phyloP scores from a whole-genome alignment of 2,329 filamentous ascomycete species.

The Alternaria gaisen region DNA sequence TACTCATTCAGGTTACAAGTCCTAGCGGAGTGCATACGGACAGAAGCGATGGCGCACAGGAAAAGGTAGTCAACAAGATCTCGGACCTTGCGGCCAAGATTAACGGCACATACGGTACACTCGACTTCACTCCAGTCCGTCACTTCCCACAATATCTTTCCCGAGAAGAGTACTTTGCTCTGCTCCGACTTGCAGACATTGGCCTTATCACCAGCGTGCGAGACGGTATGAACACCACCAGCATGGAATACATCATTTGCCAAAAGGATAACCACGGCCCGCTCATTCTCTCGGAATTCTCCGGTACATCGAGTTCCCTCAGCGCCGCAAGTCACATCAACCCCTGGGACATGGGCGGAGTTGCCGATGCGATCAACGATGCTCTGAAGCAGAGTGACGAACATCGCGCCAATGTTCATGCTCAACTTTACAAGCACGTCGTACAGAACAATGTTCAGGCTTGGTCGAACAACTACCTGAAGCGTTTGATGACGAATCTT shows the following conservation, averaged over 20 bases:
- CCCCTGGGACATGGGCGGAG: slow-evolving; percentile 88
- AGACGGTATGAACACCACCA: slow-evolving; percentile 98
- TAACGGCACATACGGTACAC: slow-evolving; percentile 87
- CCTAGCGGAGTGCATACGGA: slow-evolving; percentile 83
- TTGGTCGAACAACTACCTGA: slow-evolving; percentile 84
- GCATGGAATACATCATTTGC: slow-evolving; percentile 91
- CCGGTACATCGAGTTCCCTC: slow-evolving; percentile 87
- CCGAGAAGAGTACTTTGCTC: slow-evolving; percentile 90
- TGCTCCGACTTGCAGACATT: slow-evolving; percentile 89
- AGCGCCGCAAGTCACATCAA: slow-evolving; percentile 93
- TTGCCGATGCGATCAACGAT: slow-evolving; percentile 82
- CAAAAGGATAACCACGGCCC: slow-evolving; percentile 88
- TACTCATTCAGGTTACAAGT: slow-evolving; percentile 94
- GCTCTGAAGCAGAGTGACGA: slow-evolving; percentile 79
- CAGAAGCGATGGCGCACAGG: slow-evolving; percentile 72
- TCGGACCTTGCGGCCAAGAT: slow-evolving; percentile 91
- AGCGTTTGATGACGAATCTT: slow-evolving; percentile 80
- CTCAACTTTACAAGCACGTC: slow-evolving; percentile 81
- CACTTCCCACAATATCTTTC: slow-evolving; percentile 94
- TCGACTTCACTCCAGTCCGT: slow-evolving; percentile 89
- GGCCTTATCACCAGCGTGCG: slow-evolving; percentile 94
- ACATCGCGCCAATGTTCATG: slow-evolving; percentile 73
- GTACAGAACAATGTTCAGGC: slow-evolving; percentile 84
- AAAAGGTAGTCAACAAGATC: slow-evolving; percentile 86
- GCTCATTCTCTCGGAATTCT: slow-evolving; percentile 95